Percentiles rank a stretch among this genome's conserved stretches.
These are phyloP conservation scores for Daldinia loculata DNA, from an alignment of 495 filamentous ascomycete genomes.

Conservation along the genomic window DNA sequence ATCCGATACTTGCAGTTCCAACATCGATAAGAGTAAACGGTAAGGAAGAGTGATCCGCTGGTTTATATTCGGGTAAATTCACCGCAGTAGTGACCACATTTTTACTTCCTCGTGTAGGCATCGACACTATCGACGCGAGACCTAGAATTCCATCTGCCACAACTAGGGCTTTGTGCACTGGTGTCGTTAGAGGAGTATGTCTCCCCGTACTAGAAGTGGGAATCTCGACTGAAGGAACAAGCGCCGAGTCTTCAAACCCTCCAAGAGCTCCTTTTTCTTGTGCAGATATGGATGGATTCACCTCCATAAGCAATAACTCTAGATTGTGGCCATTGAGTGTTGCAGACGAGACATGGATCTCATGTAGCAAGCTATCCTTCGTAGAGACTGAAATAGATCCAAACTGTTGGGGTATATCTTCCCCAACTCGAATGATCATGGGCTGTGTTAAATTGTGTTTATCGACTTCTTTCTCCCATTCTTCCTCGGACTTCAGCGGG, in stretches of 20 bases:
- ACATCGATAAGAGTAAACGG: conserved; percentile 52
- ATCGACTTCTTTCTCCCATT: conserved; percentile 77
- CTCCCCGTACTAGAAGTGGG: conserved; percentile 67
- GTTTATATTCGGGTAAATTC: conserved; percentile 50
- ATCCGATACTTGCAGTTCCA: conserved; percentile 63
- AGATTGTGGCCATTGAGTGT: conserved; percentile 72
- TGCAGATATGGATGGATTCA: conserved; percentile 56
- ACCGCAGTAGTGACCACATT: conserved; percentile 52
- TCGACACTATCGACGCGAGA: conserved; percentile 50
- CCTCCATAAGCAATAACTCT: conserved; percentile 77
- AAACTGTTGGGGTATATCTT: conserved; percentile 29
- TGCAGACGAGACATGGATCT: conserved; percentile 69
- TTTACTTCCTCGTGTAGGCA: conserved; percentile 48
- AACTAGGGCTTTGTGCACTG: conserved; percentile 84
- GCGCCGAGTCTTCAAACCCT: conserved; percentile 63
- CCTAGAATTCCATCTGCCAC: conserved; percentile 70
- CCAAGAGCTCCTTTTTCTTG: conserved; percentile 39
- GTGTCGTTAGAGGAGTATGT: conserved; percentile 73
- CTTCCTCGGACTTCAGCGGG: conserved; percentile 68
- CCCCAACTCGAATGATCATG: conserved; percentile 56
- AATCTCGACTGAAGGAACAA: conserved; percentile 78
- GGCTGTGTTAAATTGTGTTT: conserved; percentile 52
- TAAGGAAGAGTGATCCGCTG: conserved; percentile 46
- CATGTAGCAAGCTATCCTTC: conserved; percentile 52
- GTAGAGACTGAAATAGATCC: conserved; percentile 35